Percentiles rank a stretch among this genome's conserved stretches.
phyloP scores from a whole-genome alignment of 345 rosid genomes.

The Laguncularia racemosa region DNA sequence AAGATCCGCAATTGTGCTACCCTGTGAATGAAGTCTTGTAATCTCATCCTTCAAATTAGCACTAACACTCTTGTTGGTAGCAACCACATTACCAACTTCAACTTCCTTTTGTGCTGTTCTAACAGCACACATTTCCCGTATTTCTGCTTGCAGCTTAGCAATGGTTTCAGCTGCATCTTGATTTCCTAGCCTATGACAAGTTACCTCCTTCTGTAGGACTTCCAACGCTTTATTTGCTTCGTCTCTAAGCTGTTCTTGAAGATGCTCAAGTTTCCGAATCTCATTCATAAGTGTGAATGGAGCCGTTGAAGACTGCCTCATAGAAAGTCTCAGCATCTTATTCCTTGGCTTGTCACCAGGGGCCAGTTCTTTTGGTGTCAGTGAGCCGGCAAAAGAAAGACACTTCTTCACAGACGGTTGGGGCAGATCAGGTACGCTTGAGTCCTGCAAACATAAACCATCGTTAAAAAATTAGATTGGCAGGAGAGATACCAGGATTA shows the following conservation, averaged over 20 bases:
- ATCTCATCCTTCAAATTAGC: conserved; percentile 97
- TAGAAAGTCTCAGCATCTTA: conserved; percentile 64
- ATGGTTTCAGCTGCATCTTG: conserved; percentile 99
- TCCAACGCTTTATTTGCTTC: conserved; percentile 95
- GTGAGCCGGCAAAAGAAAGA: conserved; percentile 68
- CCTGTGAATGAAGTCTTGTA: conserved; percentile 97
- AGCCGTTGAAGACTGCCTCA: conserved; percentile 91
- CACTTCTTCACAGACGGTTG: conserved; percentile 76
- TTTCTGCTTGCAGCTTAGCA: conserved; percentile 95
- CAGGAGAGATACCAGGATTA: conserved; percentile 5
- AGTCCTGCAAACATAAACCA: conserved; percentile 27
- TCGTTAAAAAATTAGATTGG: conserved; percentile 3
- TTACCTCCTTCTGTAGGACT: conserved; percentile 95
- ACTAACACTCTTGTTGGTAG: conserved; percentile 79
- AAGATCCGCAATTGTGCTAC: conserved; percentile 84
- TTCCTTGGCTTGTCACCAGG: conserved; percentile 52
- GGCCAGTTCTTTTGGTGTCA: conserved; percentile 40
- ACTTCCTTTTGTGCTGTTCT: conserved; percentile 45
- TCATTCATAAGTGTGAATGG: conserved; percentile 97
- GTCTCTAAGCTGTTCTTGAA: conserved; percentile 94
- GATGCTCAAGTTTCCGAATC: conserved; percentile 97
- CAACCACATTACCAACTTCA: conserved; percentile 43
- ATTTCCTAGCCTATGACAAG: conserved; percentile 93
- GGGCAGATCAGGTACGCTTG: conserved; percentile 46
- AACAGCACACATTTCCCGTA: conserved; percentile 79